Base-by-base conservation (phyloP, 1,284 basidiomycete species). In the Moesziomyces parantarcticus region DNA sequence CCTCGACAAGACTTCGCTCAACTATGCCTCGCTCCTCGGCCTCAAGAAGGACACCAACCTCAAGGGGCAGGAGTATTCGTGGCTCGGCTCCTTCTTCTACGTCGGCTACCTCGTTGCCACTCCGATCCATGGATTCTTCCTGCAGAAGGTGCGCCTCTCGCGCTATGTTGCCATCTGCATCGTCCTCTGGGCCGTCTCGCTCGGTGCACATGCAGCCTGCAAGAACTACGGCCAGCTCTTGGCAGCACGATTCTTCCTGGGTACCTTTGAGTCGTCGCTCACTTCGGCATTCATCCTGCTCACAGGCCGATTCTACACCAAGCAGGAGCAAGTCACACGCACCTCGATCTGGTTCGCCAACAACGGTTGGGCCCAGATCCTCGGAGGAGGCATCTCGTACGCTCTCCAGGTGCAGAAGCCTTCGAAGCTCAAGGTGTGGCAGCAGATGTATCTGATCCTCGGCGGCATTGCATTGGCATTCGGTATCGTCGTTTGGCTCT, bases 181-280 rank as follows among this genome's bases (percentile, higher is more conserved):
- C 44, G 14, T 85, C 7, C 52, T 86, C 9, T 87, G 87, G 87
- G 87, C 86, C 0, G 46, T 86, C 3, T 43, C 72, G 1, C 63
- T 80, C 6, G 70, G 70, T 1, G 66, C 64, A 16, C 81, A 80
- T 29, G 82, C 82, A 1, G 78, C 77, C 0, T 67, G 66, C 43
- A 64, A 57, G 22, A 76, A 75, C 69, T 83, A 76, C 41, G 54
- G 53, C 16, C 58, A 76, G 10, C 60, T 84, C 3, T 59, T 81
- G 14, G 72, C 57, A 1, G 75, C 72, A 2, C 65, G 83, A 5
- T 72, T 84, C 51, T 65, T 84, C 21, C 76, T 84, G 14, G 83
- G 83, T n/a, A 60, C 75, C 14, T 76, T 77, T 25, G 83, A 84
- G 46, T 72, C 63, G 2, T 65, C 72, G 1, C 60, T 82, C 13